Evolutionary conservation across 306 rosid species (phyloP), one percentile per base, ranked within the genome.

Genomic region (Begonia loranthoides): DNA sequence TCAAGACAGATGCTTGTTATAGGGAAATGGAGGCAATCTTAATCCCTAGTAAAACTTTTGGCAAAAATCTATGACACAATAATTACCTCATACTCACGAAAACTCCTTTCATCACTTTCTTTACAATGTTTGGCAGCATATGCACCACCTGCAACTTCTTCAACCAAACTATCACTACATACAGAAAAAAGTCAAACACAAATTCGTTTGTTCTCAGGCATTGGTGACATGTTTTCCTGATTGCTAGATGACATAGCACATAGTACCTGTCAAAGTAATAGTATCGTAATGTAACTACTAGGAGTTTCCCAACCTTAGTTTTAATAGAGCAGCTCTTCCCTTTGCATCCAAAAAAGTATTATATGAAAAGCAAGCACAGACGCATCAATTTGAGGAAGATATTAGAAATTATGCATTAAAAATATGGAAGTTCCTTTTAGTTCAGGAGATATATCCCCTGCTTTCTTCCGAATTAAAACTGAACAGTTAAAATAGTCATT

Each of bases 231-330:
- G 56, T 13, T 9, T 45, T 47, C 33, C 55, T 50, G 21, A 63
- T 39, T 19, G 63, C 58, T 17, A 55, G 52, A 55, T 40, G 10
- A 9, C 17, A 57, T 22, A 60, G 44, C 15, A 49, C 52, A 45
- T 2, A 44, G 28, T 73, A 82, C 95, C 97, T 90, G 75, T 90
- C 95, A 45, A 90, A 85, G 76, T 85, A 85, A 72, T 85, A 90
- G 67, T 85, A 90, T 53, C 87, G 66, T 59, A 90, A 70, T 28
- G 57, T 52, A 36, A 80, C 82, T 13, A 95, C 99, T 13, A 90
- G 78, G 46, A 70, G 75, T 61, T 70, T 78, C 48, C 92, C 95
- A 68, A 90, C 58, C 58, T 67, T 66, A 53, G 83, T 66, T 69
- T 90, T 86, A n/a, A 68, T 53, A 52, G 83, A 74, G 78, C 83